Conservation (phyloP, 139 green algal species). For the Closterium sp. region DNA sequence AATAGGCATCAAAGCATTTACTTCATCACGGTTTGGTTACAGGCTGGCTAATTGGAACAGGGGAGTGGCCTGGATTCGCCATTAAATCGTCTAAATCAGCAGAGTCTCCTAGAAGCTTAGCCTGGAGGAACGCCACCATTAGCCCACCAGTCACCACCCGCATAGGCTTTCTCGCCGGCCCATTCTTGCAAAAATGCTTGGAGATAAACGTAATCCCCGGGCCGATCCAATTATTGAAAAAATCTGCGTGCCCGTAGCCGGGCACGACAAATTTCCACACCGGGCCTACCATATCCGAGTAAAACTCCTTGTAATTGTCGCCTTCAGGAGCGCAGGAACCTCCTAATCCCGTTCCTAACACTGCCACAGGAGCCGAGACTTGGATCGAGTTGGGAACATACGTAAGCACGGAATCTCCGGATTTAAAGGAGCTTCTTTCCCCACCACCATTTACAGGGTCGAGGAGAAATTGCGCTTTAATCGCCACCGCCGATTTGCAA, state of each 20-base stretch:
- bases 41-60: neutral
- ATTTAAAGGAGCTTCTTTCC: neutral
- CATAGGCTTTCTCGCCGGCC: neutral
- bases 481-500: neutral
- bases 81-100: neutral
- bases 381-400: neutral
- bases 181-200: neutral
- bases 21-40: neutral
- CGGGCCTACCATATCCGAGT: neutral
- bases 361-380: neutral
- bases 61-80: neutral
- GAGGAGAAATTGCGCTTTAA: neutral
- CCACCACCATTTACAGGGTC: neutral
- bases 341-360: constrained; percentile 15
- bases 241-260: constrained; percentile 4
- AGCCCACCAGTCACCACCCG: neutral
- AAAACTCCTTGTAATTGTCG: constrained; percentile 11
- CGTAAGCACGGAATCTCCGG: neutral
- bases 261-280: neutral
- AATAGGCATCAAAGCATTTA: neutral
- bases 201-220: neutral
- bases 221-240: neutral
- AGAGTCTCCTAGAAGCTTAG: neutral
- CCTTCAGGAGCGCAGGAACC: constrained; percentile 2
- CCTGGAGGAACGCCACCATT: neutral